phyloP scores from a whole-genome alignment of 768 basidiomycete species.

The Naganishia friedmannii region DNA sequence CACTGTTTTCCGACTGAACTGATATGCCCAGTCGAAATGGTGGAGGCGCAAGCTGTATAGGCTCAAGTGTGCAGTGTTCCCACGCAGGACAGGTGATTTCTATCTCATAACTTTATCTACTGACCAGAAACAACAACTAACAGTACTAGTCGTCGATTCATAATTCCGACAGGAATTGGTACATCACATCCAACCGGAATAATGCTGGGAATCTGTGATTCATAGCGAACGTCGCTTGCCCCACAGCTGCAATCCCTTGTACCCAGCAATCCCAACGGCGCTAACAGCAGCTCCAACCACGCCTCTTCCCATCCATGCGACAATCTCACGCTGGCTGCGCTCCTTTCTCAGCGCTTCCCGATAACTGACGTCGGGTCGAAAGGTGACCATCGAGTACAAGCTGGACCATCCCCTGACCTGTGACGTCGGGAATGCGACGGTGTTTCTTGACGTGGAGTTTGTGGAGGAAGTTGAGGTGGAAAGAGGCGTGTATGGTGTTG shows the following conservation, averaged over 20 bases:
- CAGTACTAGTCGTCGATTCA: too few species aligned
- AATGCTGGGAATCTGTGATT: too few species aligned
- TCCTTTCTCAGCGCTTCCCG: slow-evolving; percentile 71
- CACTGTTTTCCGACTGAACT: too few species aligned
- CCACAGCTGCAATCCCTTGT: neutral
- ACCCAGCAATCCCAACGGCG: neutral
- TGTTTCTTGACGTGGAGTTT: slow-evolving; percentile 26
- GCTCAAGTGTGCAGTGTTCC: too few species aligned
- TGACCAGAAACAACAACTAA: too few species aligned
- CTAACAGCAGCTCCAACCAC: neutral
- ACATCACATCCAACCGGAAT: too few species aligned
- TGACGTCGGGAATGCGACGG: slow-evolving; percentile 61
- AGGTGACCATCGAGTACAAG: slow-evolving; percentile 96
- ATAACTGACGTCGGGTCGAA: slow-evolving; percentile 92
- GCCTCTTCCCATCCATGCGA: slow-evolving; percentile 46
- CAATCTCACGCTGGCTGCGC: slow-evolving; percentile 64
- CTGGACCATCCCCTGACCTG: slow-evolving; percentile 78
- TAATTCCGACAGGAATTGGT: too few species aligned
- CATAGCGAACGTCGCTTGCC: slow-evolving; percentile 3
- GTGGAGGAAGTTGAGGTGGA: slow-evolving; percentile 12
- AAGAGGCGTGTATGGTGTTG: slow-evolving; percentile 36
- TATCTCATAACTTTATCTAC: too few species aligned
- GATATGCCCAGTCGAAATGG: too few species aligned
- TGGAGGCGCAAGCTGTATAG: too few species aligned
- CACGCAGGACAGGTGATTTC: too few species aligned